Evolutionary conservation across 345 rosid genomes (phyloP).

Genomic region (Streptanthus diversifolius): DNA sequence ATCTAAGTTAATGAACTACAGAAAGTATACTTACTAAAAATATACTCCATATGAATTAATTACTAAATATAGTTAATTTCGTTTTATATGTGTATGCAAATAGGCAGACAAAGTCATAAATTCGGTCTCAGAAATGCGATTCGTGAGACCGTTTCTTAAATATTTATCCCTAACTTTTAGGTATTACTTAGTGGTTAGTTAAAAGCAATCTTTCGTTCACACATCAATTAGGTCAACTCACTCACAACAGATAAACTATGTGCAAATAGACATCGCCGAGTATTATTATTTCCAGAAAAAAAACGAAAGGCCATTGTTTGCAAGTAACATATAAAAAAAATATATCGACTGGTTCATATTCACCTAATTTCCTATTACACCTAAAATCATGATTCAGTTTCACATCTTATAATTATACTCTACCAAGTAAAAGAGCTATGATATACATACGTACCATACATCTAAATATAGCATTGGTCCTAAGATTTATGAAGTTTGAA

Average conservation of each 20-base stretch:
- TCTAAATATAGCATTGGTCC: too few species aligned
- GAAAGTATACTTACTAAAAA: background rate
- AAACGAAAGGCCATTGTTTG: background rate
- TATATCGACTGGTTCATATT: too few species aligned
- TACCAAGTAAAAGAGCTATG: too few species aligned
- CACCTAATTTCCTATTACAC: too few species aligned
- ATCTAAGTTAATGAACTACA: background rate
- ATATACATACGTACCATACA: too few species aligned
- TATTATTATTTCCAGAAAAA: background rate
- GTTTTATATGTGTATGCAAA: background rate
- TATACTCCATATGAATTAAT: background rate
- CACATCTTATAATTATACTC: too few species aligned
- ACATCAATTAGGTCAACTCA: background rate
- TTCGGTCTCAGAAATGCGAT: conserved; percentile 19
- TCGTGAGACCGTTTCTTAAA: conserved; percentile 4
- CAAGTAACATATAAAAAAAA: background rate
- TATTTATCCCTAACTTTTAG: background rate
- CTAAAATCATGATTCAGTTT: too few species aligned
- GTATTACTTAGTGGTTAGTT: conserved; percentile 7
- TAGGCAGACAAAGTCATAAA: conserved; percentile 29
- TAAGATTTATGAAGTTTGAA: too few species aligned
- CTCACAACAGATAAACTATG: background rate
- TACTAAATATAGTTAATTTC: background rate
- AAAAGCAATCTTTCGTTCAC: background rate
- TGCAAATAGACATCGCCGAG: background rate